phyloP scores from a whole-genome alignment of 495 filamentous ascomycete species.

The Neurospora sp. region DNA sequence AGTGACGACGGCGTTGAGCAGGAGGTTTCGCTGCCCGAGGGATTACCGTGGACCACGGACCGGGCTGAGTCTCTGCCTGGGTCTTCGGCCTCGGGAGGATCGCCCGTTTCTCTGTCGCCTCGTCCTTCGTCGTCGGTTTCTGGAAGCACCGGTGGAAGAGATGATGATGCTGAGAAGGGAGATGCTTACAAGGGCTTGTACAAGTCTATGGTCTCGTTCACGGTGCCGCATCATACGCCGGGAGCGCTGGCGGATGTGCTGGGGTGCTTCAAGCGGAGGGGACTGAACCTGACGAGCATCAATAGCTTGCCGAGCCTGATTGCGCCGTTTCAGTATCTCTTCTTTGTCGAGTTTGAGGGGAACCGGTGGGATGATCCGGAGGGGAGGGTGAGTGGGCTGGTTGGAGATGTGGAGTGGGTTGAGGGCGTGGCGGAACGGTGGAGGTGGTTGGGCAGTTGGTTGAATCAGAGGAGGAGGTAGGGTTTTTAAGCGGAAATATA shows the following conservation, averaged over 20 bases:
- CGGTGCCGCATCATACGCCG: constrained; percentile 61
- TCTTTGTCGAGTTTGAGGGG: constrained; percentile 84
- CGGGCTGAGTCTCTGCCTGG: not conserved
- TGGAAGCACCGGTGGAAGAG: not conserved
- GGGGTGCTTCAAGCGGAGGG: constrained; percentile 58
- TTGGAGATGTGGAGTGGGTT: constrained; percentile 31
- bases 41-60: not conserved
- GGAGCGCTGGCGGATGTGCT: constrained; percentile 76
- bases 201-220: constrained; percentile 76
- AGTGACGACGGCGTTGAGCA: not conserved
- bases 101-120: not conserved
- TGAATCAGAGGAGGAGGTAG: constrained; percentile 22
- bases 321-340: constrained; percentile 80
- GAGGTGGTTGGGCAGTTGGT: constrained; percentile 48
- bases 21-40: not conserved
- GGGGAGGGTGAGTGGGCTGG: constrained; percentile 40
- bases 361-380: constrained; percentile 35
- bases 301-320: constrained; percentile 70
- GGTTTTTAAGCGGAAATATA: not conserved
- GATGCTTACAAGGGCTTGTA: constrained; percentile 14
- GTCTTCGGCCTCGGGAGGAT: not conserved
- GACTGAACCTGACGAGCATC: constrained; percentile 83
- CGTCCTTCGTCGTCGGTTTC: not conserved
- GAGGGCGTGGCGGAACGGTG: constrained; percentile 32
- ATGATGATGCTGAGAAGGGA: constrained; percentile 1